Percentiles rank a stretch among this genome's conserved stretches.
These are phyloP conservation scores for Telopea speciosissima DNA, from an alignment of 177 flowering plant genomes.

Conservation along the genomic window DNA sequence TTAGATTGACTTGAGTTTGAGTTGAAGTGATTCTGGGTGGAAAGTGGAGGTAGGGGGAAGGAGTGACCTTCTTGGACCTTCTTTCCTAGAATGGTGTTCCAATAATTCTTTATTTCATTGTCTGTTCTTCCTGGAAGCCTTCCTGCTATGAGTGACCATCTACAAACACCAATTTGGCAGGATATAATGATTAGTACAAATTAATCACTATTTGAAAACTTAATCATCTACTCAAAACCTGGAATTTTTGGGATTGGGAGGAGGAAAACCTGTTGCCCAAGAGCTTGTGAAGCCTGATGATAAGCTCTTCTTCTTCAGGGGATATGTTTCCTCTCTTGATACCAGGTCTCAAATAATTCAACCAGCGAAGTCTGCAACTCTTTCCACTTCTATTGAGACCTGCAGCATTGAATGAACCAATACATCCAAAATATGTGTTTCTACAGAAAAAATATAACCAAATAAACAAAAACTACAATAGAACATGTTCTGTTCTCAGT, in stretches of 20 bases:
- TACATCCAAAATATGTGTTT: no score
- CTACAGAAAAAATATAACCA: no score
- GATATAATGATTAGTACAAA: no score
- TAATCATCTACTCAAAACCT: no score
- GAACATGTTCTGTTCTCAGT: neutral
- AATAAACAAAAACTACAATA: neutral
- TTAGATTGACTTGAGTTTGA: no score
- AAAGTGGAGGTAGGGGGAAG: neutral
- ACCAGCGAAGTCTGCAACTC: slow-evolving; percentile 16
- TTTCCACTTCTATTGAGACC: slow-evolving; percentile 31
- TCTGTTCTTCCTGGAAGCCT: slow-evolving; percentile 42
- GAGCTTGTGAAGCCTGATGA: slow-evolving; percentile 16
- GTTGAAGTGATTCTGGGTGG: neutral
- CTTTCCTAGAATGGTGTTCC: slow-evolving; percentile 34
- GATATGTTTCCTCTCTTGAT: slow-evolving; percentile 17
- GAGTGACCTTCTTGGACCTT: slow-evolving; percentile 6
- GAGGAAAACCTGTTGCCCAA: slow-evolving; percentile 10
- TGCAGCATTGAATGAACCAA: slow-evolving; percentile 4
- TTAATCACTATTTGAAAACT: no score
- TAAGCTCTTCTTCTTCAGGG: slow-evolving; percentile 15
- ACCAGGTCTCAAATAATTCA: slow-evolving; percentile 14
- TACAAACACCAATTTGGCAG: slow-evolving; percentile 1
- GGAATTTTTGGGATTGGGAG: no score
- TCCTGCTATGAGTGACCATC: slow-evolving; percentile 45
- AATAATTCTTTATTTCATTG: slow-evolving; percentile 43